Evolutionary conservation across 2,329 filamentous ascomycete genomes (phyloP), one percentile per base, ranked within the genome.

Genomic region (Botryosphaeria dothidea): DNA sequence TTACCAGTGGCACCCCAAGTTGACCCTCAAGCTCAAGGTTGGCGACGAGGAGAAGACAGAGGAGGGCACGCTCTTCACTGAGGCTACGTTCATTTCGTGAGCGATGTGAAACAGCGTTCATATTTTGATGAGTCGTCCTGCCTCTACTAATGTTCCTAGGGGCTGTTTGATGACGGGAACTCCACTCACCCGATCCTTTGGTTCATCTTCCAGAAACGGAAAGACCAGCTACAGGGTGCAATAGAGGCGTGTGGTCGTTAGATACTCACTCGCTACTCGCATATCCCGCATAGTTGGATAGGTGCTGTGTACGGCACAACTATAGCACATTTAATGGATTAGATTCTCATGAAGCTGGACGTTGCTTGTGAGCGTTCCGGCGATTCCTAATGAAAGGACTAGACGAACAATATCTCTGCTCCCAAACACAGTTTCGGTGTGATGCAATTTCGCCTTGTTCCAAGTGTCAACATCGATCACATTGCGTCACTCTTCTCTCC

Each of bases 71-170:
- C 80, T 96, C 63, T 96, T 96, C 80, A 88, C 86, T 65, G 95
- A 99, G 81, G 93, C 95, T 2, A 97, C 93, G n/a, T 99, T 98
- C 82, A 96, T 99, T 79, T 93, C 90, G 61, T 52, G 49, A 60
- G 56, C 25, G 13, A 4, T 17, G 9, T 21, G 13, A n/a, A n/a
- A n/a, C 9, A 25, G 17, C 3, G 11, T 46, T 31, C n/a, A 58
- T 60, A 27, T 46, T 46, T 60, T 36, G 11, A 21, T 60, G 27
- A 46, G 56, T 45, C n/a, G 17, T 21, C 25, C 23, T 45, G 56
- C 34, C 38, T 60, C 56, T 60, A 60, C 36, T 60, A 60, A 60
- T 60, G 56, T 46, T 36, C n/a, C 27, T 60, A 31, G 56, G 29
- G 38, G 38, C 27, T n/a, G 27, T 41, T 46, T 60, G 56, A 52